phyloP scores from a whole-genome alignment of 805 yeast species.

The Ogataea naganishii region DNA sequence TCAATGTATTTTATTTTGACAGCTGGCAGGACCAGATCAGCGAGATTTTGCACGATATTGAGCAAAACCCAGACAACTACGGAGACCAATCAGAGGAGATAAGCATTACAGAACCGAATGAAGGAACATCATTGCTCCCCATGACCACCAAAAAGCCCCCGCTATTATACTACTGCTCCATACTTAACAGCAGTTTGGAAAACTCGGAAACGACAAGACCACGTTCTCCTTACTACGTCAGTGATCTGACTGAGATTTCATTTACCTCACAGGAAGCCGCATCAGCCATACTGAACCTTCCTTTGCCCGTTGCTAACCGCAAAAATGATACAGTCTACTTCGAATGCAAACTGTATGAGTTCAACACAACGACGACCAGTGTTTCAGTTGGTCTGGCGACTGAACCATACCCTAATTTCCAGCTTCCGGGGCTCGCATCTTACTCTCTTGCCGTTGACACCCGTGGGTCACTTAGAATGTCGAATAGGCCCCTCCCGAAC shows the following conservation, averaged over 20 bases:
- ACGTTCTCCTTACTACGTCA: conserved; percentile 20
- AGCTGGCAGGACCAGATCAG: conserved; percentile 23
- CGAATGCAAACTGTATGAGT: conserved; percentile 46
- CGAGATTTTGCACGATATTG: no score
- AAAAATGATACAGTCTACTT: conserved; percentile 52
- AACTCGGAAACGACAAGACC: conserved; percentile 5
- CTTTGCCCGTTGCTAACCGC: conserved; percentile 26
- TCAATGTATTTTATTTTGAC: conserved; percentile 22
- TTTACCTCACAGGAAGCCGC: conserved; percentile 15
- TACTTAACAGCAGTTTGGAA: no score
- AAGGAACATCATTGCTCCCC: conserved; percentile 13
- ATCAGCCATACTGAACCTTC: conserved; percentile 21
- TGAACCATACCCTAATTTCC: conserved; percentile 65
- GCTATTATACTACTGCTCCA: no score
- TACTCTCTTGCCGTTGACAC: conserved; percentile 70
- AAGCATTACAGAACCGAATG: conserved; percentile 5
- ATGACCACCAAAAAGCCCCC: conserved; percentile 4
- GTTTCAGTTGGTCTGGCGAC: conserved; percentile 63
- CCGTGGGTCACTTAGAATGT: conserved; percentile 57
- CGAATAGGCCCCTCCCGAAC: conserved; percentile 48
- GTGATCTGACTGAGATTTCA: conserved; percentile 23
- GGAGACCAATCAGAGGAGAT: conserved; percentile 4
- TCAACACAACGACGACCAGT: conserved; percentile 34
- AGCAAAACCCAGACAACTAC: no score
- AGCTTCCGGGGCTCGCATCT: conserved; percentile 65